Evolutionary conservation across 495 filamentous ascomycete genomes (phyloP), one percentile per base, ranked within the genome.

Genomic region (Daldinia grandis): DNA sequence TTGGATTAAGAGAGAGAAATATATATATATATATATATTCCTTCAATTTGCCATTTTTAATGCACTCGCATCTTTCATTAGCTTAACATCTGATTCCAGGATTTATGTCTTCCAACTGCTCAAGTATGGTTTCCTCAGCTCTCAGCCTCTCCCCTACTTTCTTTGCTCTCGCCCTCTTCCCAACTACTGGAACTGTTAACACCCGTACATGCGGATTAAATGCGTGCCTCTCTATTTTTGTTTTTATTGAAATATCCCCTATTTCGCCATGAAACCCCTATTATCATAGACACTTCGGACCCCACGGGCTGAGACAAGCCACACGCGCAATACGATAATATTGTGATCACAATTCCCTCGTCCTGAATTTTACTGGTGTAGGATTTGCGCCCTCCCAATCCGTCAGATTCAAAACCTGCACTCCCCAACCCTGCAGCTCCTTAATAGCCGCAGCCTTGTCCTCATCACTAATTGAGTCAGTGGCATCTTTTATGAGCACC

Each of bases 391-490:
- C 47, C 62, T 76, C 73, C 75, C 75, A 77, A 33, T 62, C 47
- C 4, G 66, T 62, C 59, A 77, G 54, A 21, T 71, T 74, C 60
- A 76, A 17, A 21, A 77, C 75, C 33, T 71, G 64, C 17, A 77
- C 75, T 1, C 75, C 73, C 76, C 76, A 78, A 3, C 67, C 68
- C 54, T 70, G 44, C 30, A 78, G 53, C 56, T 78, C 74, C 28
- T 27, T 27, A n/a, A 78, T 67, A 2, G 76, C 68, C 17, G 57
- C 58, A 9, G 47, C 68, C 55, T 78, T 78, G 4, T 67, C 62
- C 44, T 54, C 68, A 9, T 33, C 70, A n/a, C 58, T 67, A 7
- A 51, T 58, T 1, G 61, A 64, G 24, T 78, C 76, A 2, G 76
- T 78, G 3, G 76, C 76, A 42, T 78, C 76, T 25, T 72, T 67